phyloP scores from a whole-genome alignment of 345 rosid species.

The Citrus glauca region DNA sequence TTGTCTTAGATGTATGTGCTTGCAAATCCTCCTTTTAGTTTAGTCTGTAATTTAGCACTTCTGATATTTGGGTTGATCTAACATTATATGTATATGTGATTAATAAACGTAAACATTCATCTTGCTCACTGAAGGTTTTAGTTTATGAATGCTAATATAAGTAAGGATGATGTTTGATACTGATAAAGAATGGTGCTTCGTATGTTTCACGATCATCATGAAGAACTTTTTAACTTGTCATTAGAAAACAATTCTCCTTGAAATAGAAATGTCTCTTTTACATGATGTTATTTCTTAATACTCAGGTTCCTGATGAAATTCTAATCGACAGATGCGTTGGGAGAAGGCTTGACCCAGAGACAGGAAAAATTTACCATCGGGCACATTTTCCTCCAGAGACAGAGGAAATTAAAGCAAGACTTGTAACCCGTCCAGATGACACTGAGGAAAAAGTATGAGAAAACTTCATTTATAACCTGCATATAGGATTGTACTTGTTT shows the following conservation, averaged over 20 bases:
- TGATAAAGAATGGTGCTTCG: background rate
- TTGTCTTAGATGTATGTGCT: conserved; percentile 65
- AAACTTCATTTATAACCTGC: background rate
- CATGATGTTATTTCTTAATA: conserved; percentile 29
- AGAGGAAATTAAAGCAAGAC: conserved; percentile 72
- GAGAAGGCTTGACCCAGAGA: conserved; percentile 72
- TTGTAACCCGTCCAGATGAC: conserved; percentile 85
- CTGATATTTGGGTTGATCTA: background rate
- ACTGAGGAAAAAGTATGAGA: conserved; percentile 68
- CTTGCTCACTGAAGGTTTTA: background rate
- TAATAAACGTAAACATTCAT: background rate
- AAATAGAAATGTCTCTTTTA: conserved; percentile 17
- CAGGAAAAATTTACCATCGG: conserved; percentile 79
- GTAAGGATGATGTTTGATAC: background rate
- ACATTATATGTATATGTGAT: background rate
- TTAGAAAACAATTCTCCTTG: background rate
- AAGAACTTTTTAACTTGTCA: background rate
- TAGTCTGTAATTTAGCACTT: background rate
- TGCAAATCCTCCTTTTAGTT: background rate
- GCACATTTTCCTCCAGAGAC: conserved; percentile 67
- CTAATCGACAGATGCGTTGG: conserved; percentile 90
- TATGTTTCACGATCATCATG: background rate
- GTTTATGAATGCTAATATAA: background rate
- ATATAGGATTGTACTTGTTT: background rate
- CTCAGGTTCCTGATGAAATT: conserved; percentile 94